These are phyloP conservation scores for Cryptococcus sp. DNA, from an alignment of 1,284 basidiomycete genomes.

Conservation along the genomic window DNA sequence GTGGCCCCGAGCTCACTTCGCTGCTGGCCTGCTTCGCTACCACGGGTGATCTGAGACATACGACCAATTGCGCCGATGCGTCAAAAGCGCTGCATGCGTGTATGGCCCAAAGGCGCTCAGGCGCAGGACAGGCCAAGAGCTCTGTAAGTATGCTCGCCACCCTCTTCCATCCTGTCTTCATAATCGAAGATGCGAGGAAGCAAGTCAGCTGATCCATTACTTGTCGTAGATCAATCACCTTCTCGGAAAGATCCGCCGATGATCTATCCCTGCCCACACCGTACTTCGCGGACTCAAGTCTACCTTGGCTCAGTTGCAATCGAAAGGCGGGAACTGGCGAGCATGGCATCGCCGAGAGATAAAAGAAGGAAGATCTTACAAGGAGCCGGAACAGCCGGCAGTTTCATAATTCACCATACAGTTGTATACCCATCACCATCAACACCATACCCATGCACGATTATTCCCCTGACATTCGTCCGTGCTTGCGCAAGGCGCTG, in stretches of 20 bases:
- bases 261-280: neutral
- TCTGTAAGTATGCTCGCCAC: slow-evolving; percentile 12
- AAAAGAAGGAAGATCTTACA: too few relatives aligned
- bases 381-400: too few relatives aligned
- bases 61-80: slow-evolving; percentile 63
- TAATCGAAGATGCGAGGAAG: neutral
- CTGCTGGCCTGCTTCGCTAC: slow-evolving; percentile 95
- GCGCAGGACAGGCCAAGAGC: slow-evolving; percentile 14
- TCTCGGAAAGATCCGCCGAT: slow-evolving; percentile 23
- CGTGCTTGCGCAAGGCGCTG: too few relatives aligned
- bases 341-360: too few relatives aligned
- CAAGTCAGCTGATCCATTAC: neutral
- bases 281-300: too few relatives aligned
- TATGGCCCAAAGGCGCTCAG: slow-evolving; percentile 59
- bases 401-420: neutral
- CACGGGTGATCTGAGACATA: slow-evolving; percentile 67
- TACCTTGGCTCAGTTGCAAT: too few relatives aligned
- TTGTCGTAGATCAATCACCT: slow-evolving; percentile 17
- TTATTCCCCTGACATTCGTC: neutral
- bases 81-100: slow-evolving; percentile 74
- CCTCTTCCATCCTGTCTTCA: neutral
- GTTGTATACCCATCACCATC: neutral
- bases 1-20: slow-evolving; percentile 71
- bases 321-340: too few relatives aligned
- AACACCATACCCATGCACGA: slow-evolving; percentile 8